phyloP scores from a whole-genome alignment of 495 filamentous ascomycete genomes.

The Pyrenula massariospora region DNA sequence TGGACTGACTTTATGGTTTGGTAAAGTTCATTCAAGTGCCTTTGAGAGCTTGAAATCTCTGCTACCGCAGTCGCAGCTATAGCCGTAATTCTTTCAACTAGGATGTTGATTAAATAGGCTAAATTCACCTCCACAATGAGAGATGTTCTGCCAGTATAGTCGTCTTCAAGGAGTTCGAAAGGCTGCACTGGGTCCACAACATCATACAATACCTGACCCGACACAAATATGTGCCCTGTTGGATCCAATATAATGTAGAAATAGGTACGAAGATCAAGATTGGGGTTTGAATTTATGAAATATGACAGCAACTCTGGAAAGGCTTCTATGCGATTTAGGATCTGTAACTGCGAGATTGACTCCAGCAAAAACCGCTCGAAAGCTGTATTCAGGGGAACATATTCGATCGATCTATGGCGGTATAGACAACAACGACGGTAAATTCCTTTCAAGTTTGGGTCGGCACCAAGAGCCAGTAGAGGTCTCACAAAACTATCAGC shows the following conservation, averaged over 20 bases:
- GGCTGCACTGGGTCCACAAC: neutral
- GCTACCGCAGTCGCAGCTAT: neutral
- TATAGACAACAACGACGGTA: neutral
- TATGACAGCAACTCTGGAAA: neutral
- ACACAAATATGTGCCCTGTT: no score
- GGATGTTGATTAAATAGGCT: neutral
- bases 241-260: neutral
- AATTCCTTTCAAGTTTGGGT: neutral
- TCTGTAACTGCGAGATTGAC: neutral
- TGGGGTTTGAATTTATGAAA: neutral
- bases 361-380: neutral
- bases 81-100: neutral
- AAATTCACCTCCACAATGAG: neutral
- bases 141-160: neutral
- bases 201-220: no score
- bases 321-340: neutral
- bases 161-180: neutral
- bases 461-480: neutral
- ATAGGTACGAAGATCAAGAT: neutral
- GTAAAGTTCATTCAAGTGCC: neutral
- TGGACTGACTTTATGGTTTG: neutral
- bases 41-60: neutral
- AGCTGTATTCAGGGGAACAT: neutral
- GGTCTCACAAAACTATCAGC: neutral
- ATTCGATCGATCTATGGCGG: neutral